Evolutionary conservation across 2,329 filamentous ascomycete species (phyloP).

Genomic region (Arthrobotrys pseudoclavata): DNA sequence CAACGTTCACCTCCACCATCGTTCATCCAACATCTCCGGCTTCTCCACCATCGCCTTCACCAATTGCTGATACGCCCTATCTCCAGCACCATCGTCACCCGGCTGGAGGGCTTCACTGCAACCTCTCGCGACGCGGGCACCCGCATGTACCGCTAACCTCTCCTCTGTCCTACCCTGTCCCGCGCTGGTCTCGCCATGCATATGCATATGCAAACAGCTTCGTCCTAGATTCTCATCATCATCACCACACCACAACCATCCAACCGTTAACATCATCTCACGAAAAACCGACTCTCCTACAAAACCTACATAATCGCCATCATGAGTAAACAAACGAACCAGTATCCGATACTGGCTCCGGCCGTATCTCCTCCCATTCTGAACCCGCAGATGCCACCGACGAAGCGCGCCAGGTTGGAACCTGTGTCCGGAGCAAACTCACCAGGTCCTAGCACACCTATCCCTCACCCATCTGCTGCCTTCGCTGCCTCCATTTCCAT

Average conservation of each 20-base stretch:
- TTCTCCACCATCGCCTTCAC: neutral
- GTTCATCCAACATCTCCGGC: neutral
- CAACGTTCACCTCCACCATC: neutral
- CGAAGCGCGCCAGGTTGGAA: constrained; percentile 52
- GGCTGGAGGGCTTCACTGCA: neutral
- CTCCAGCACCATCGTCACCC: neutral
- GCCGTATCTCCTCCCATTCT: constrained; percentile 44
- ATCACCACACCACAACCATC: constrained; percentile 2
- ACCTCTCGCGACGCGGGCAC: constrained; percentile 17
- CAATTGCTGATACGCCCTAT: neutral
- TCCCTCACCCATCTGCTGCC: constrained; percentile 40
- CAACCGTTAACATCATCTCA: neutral
- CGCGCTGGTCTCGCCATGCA: constrained; percentile 4
- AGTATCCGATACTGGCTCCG: constrained; percentile 36
- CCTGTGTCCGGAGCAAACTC: constrained; percentile 38
- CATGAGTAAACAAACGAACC: constrained; percentile 23
- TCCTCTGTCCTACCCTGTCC: neutral
- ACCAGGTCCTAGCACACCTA: constrained; percentile 40
- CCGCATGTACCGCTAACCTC: constrained; percentile 11
- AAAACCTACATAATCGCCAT: neutral
- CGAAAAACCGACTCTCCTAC: neutral
- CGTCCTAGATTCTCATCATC: constrained; percentile 17
- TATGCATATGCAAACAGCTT: constrained; percentile 19
- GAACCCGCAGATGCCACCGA: constrained; percentile 42
- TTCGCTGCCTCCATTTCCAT: constrained; percentile 54